Base-by-base conservation (phyloP, 2,329 filamentous ascomycete genomes). In the Fonsecaea erecta region DNA sequence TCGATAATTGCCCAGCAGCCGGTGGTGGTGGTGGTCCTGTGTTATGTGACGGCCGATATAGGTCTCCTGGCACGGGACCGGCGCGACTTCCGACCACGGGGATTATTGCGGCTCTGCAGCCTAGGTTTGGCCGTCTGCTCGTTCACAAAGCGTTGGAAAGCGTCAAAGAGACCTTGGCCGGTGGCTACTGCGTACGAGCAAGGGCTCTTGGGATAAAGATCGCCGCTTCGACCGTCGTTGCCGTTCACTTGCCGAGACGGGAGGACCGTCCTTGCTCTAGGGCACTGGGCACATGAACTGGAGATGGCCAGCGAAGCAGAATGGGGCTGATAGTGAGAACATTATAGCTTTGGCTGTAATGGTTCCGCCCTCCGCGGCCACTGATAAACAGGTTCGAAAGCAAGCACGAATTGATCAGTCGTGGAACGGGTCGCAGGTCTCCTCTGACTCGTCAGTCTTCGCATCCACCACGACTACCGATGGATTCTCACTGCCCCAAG, bases 311-410 rank as follows among this genome's bases (percentile, higher is more conserved):
- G 12, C 18, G 24, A 21, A 26, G 30, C 43, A 35, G 46, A 32
- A 60, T 26, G 21, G 18, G 35, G 30, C 43, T 37, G 30, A 18
- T 30, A 40, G 24, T 48, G 14, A 48, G 46, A 28, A 16, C 26
- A 32, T 58, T 35, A 30, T 46, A 52, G 46, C 43, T 24, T 37
- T 11, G 4, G 52, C 26, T 30, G 52, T 21, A 32, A 34, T 14
- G 21, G 7, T 52, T 59, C 63, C 63, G 53, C 30, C n/a, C 43
- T 54, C 63, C 63, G 52, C 52, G 35, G 37, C 53, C 59, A 65
- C 37, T 57, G 53, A 62, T 52, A 40, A 46, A n/a, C 52, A 35
- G 12, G 28, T 9, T 28, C 26, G 52, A 18, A 26, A 14, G 26
- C 9, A 48, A 62, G 16, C n/a, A 46, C 16, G 26, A 57, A 24